These are phyloP conservation scores for Conoideocrella luteorostrata DNA, from an alignment of 2,329 filamentous ascomycete genomes.

Conservation along the genomic window DNA sequence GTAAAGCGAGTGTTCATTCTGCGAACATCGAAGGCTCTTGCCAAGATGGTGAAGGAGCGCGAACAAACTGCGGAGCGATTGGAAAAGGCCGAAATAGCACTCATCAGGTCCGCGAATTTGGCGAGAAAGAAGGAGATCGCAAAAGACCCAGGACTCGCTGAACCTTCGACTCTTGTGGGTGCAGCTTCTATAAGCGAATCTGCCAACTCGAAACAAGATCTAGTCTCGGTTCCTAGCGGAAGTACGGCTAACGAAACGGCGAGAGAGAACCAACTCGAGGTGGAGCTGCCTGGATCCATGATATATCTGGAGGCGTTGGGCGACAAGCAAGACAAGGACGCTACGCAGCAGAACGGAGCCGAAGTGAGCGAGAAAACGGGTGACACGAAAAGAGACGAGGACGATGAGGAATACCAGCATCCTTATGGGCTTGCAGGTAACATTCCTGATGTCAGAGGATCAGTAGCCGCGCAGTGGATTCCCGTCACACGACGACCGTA, in stretches of 20 bases:
- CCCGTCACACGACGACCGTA: constrained; percentile 67
- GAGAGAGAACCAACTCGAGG: constrained; percentile 3
- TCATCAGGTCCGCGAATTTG: constrained; percentile 73
- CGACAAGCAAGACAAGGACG: constrained; percentile 1
- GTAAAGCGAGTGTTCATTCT: constrained; percentile 82
- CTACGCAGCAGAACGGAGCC: neutral
- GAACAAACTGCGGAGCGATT: constrained; percentile 75
- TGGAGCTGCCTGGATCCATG: constrained; percentile 8
- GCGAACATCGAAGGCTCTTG: constrained; percentile 68
- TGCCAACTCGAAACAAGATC: constrained; percentile 5
- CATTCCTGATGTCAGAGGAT: constrained; percentile 36
- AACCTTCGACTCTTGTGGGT: neutral
- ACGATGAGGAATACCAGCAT: constrained; percentile 29
- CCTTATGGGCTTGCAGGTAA: constrained; percentile 28
- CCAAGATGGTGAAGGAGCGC: constrained; percentile 74
- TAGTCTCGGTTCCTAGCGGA: constrained; percentile 2
- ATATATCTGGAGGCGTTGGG: constrained; percentile 2
- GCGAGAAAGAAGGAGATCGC: constrained; percentile 48
- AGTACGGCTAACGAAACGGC: constrained; percentile 3
- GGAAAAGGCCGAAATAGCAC: constrained; percentile 78
- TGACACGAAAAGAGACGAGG: constrained; percentile 8
- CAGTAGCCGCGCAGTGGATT: constrained; percentile 68
- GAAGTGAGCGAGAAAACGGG: constrained; percentile 2
- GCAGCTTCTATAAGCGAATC: constrained; percentile 3
- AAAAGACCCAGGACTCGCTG: neutral